Evolutionary conservation across 1,139 yeast species (phyloP).

Genomic region (Candida neerlandica): DNA sequence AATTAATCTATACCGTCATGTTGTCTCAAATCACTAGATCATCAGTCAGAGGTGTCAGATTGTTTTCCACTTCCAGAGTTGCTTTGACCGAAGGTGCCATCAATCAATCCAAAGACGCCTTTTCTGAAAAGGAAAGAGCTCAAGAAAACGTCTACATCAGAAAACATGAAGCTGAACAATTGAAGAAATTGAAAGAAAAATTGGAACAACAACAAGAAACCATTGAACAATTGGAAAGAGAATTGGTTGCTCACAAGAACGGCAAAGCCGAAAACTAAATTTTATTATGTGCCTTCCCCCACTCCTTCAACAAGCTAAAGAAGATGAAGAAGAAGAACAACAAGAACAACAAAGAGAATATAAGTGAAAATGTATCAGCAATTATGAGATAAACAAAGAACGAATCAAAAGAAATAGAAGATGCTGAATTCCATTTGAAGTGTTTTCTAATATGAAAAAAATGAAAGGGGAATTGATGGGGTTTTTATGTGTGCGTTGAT

Average conservation of each 20-base stretch:
- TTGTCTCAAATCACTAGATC: constrained; percentile 36
- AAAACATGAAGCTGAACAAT: constrained; percentile 53
- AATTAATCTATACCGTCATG: constrained; percentile 19
- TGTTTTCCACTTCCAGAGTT: constrained; percentile 41
- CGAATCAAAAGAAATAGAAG: too few species aligned
- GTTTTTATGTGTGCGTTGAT: not conserved
- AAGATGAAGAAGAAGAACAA: not conserved
- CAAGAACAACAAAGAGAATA: not conserved
- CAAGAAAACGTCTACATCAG: constrained; percentile 47
- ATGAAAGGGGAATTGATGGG: not conserved
- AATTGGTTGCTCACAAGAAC: constrained; percentile 41
- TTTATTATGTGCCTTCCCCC: too few species aligned
- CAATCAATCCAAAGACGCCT: constrained; percentile 31
- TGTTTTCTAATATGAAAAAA: not conserved
- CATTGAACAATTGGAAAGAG: constrained; percentile 44
- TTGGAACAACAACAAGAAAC: constrained; percentile 49
- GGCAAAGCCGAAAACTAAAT: constrained; percentile 17
- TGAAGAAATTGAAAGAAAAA: constrained; percentile 47
- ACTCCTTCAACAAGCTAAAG: too few species aligned
- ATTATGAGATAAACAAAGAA: too few species aligned
- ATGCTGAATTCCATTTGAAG: too few species aligned
- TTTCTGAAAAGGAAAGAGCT: constrained; percentile 49
- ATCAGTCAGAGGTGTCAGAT: constrained; percentile 34
- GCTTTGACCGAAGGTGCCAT: constrained; percentile 31
- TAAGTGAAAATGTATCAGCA: too few species aligned